Evolutionary conservation across 2,329 filamentous ascomycete species (phyloP).

Genomic region (Hypoxylon sp.): DNA sequence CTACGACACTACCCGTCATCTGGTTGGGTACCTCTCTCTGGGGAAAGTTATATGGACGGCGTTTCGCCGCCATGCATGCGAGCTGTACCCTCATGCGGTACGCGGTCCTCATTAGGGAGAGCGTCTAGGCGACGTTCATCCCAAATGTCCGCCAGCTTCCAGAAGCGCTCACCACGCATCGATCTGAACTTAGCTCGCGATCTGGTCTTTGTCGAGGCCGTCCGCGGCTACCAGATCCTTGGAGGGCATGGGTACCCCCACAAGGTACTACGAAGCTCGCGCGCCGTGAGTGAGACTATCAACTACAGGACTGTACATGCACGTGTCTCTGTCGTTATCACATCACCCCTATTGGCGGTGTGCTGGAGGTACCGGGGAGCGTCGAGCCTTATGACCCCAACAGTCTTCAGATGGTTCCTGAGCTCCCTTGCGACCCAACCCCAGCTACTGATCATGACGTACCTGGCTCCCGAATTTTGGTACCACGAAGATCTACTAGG

Average conservation of each 20-base stretch:
- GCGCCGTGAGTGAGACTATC: constrained; percentile 27
- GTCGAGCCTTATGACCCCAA: constrained; percentile 33
- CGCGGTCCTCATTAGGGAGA: constrained; percentile 17
- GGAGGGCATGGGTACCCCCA: constrained; percentile 21
- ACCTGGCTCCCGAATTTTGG: constrained; percentile 26
- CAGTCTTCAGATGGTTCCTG: constrained; percentile 31
- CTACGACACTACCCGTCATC: constrained; percentile 22
- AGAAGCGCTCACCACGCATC: constrained; percentile 42
- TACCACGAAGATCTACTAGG: constrained; percentile 41
- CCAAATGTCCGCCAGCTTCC: constrained; percentile 35
- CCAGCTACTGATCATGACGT: constrained; percentile 38
- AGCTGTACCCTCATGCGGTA: constrained; percentile 29
- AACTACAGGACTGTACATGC: constrained; percentile 36
- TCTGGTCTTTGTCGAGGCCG: constrained; percentile 9
- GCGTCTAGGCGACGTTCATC: constrained; percentile 23
- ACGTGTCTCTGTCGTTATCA: constrained; percentile 40
- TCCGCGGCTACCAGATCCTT: constrained; percentile 19
- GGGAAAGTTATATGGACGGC: constrained; percentile 40
- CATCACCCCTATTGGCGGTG: constrained; percentile 41
- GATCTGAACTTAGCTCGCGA: constrained; percentile 21
- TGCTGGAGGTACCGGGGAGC: constrained; percentile 25
- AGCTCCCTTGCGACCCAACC: constrained; percentile 36
- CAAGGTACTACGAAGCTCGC: constrained; percentile 26
- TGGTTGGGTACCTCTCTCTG: constrained; percentile 37
- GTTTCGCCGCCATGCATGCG: constrained; percentile 44